Base-by-base conservation (phyloP, 148 eudicot species). In the Vaccinium myrtillus region DNA sequence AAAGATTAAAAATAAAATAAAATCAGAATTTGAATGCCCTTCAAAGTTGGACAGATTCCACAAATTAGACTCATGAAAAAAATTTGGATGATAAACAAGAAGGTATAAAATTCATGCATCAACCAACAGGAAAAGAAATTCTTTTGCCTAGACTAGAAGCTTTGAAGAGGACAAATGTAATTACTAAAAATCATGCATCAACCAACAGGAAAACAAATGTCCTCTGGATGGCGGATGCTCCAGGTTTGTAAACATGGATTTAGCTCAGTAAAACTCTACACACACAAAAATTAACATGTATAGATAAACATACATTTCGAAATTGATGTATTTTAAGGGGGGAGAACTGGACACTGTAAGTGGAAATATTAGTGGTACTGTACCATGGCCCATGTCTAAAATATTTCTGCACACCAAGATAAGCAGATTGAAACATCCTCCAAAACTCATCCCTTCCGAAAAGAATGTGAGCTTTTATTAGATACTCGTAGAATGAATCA, bases 361-460 rank as follows among this genome's bases (percentile, higher is more conserved):
- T 53, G 61, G 78, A 80, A 53, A 21, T 30, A 53, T 84, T 5
- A 54, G 18, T 21, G 51, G 56, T 78, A 80, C 75, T 78, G 77
- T 93, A 96, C 99, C 98, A 96, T 88, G 99, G 87, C 82, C 99
- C 99, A 85, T 96, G 94, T 91, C 96, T 92, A 87, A 96, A 94
- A 84, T 96, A 93, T 84, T 94, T 96, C 86, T 96, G 98, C 83
- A 93, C 97, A 81, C 92, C 98, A 87, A 95, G 78, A 89, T 96
- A 96, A 84, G 99, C 98, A 83, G 99, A 91, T 86, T 94, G 97
- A 89, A 96, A 96, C 99, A 96, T 96, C 90, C 94, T 92, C 99
- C 99, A 96, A 77, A 89, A 92, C 84, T 96, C 99, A 73, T 94
- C 98, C 88, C 90, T 91, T 86, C 99, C 99, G 18, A 96, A 96